A percentile compares a stretch with the other conserved stretches of the same genome.
Conservation (phyloP, 169 alveolate genomes). For the Babesia ovata region DNA sequence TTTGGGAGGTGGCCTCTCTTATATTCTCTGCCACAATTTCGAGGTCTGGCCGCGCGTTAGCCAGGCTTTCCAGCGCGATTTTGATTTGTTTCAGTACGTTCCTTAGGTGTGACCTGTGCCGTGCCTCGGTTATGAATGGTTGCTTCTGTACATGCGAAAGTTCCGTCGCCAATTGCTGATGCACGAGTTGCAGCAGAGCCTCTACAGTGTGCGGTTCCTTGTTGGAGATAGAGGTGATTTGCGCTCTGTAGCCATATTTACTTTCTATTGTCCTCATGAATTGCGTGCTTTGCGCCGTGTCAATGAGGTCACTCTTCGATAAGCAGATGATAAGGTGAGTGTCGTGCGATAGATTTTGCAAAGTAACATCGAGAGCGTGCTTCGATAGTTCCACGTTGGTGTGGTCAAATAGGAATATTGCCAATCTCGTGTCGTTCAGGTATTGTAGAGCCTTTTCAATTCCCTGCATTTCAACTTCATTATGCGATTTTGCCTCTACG, state of each 20-base stretch:
- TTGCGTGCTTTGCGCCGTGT: background rate
- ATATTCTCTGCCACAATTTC: constrained; percentile 63
- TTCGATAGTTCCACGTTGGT: constrained; percentile 25
- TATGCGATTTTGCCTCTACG: constrained; percentile 9
- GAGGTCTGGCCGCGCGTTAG: constrained; percentile 18
- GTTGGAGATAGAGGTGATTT: constrained; percentile 7
- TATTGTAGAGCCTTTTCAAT: constrained; percentile 38
- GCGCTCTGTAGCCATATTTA: background rate
- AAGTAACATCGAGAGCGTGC: constrained; percentile 13
- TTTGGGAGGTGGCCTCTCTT: constrained; percentile 40
- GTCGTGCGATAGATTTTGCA: background rate
- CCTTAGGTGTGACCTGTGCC: constrained; percentile 60
- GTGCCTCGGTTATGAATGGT: constrained; percentile 44
- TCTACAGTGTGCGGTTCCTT: constrained; percentile 1
- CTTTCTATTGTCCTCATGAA: background rate
- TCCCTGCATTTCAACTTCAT: constrained; percentile 44
- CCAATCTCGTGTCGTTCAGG: constrained; percentile 30
- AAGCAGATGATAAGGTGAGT: constrained; percentile 30
- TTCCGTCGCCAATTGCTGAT: background rate
- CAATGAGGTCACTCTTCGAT: constrained; percentile 39
- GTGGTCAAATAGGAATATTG: constrained; percentile 55
- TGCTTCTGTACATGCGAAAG: constrained; percentile 7
- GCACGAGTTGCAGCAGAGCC: constrained; percentile 14
- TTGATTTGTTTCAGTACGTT: constrained; percentile 25
- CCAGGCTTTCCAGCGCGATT: background rate